Evolutionary conservation across 2,329 filamentous ascomycete species (phyloP).

Genomic region (Plenodomus biglobosus): DNA sequence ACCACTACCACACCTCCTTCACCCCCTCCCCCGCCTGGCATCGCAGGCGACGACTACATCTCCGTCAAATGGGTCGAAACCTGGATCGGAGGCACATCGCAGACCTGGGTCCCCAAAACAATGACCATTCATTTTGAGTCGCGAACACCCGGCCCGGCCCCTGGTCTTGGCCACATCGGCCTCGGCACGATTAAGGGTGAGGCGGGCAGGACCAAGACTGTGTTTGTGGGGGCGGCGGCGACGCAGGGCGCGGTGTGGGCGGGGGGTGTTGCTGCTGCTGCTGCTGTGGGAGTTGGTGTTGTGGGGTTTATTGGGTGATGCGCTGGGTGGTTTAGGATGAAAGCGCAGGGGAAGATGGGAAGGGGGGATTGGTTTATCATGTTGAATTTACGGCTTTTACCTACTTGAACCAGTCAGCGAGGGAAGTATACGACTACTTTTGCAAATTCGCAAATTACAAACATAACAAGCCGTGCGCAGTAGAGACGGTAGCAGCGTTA

Average conservation of each 20-base stretch:
- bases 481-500: too few relatives aligned
- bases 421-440: too few relatives aligned
- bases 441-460: too few relatives aligned
- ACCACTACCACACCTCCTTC: conserved; percentile 5
- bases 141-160: conserved; percentile 20
- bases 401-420: too few relatives aligned
- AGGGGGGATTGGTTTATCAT: too few relatives aligned
- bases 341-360: too few relatives aligned
- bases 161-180: conserved; percentile 36
- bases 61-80: conserved; percentile 41
- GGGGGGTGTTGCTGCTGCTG: conserved; percentile 21
- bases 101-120: conserved; percentile 39
- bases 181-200: conserved; percentile 40
- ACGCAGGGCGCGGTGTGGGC: conserved; percentile 18
- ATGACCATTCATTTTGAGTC: conserved; percentile 31
- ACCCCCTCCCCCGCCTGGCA: conserved; percentile 1
- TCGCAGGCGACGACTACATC: conserved; percentile 14
- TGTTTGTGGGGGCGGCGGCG: conserved; percentile 25
- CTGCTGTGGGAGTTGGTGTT: conserved; percentile 29
- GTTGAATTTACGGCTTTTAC: too few relatives aligned
- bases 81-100: conserved; percentile 23
- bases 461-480: too few relatives aligned
- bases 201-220: conserved; percentile 31
- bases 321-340: neutral
- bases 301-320: conserved; percentile 22